These are phyloP conservation scores for Phanerochaete carnosa DNA, from an alignment of 768 basidiomycete genomes.

Conservation along the genomic window DNA sequence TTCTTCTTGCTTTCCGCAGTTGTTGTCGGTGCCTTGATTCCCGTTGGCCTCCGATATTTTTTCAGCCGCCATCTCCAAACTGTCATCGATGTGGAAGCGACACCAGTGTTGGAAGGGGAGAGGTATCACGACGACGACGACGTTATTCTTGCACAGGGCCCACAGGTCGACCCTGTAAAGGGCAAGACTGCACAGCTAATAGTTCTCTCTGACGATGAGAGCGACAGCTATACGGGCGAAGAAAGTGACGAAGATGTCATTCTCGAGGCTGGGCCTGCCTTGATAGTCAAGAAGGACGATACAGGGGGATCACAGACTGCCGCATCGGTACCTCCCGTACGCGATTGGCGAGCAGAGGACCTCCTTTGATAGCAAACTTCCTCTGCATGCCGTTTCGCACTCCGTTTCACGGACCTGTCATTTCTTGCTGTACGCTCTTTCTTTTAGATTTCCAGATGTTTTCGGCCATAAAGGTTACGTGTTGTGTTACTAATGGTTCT, in stretches of 20 bases:
- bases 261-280: slow-evolving; percentile 70
- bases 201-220: slow-evolving; percentile 34
- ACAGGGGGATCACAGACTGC: background rate
- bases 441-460: background rate
- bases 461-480: background rate
- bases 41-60: slow-evolving; percentile 84
- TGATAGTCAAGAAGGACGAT: slow-evolving; percentile 37
- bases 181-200: slow-evolving; percentile 31
- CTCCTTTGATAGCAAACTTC: slow-evolving; percentile 7
- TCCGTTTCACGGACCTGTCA: slow-evolving; percentile 1
- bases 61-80: slow-evolving; percentile 61
- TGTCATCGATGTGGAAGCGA: slow-evolving; percentile 32
- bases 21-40: slow-evolving; percentile 89
- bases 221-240: slow-evolving; percentile 35
- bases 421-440: background rate
- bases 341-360: slow-evolving; percentile 13
- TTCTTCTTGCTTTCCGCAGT: slow-evolving; percentile 82
- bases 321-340: background rate
- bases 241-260: slow-evolving; percentile 70
- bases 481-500: slow-evolving; percentile 3
- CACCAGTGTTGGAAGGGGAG: slow-evolving; percentile 32
- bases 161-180: slow-evolving; percentile 42
- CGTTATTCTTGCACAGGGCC: slow-evolving; percentile 54
- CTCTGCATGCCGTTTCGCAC: background rate
- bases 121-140: slow-evolving; percentile 35